Percentiles rank a stretch among this genome's conserved stretches.
Conservation (phyloP, 2,329 filamentous ascomycete species). For the Zarea fungicola region DNA sequence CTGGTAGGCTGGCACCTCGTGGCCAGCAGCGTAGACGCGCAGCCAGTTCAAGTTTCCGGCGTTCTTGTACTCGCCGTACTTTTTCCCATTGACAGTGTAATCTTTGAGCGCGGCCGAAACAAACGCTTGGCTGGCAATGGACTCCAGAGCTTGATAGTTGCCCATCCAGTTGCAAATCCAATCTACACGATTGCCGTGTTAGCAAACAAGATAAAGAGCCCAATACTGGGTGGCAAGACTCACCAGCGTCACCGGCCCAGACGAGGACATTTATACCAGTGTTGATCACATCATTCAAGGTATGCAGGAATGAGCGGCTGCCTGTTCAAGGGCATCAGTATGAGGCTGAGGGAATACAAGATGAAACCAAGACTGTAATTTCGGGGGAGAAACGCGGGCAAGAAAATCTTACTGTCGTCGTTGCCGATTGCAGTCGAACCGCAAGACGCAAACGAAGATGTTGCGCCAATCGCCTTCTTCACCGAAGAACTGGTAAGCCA, state of each 20-base stretch:
- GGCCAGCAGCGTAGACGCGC: slow-evolving; percentile 41
- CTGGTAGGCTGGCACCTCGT: slow-evolving; percentile 25
- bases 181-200: slow-evolving; percentile 27
- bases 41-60: slow-evolving; percentile 45
- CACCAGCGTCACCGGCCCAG: slow-evolving; percentile 50
- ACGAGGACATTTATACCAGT: slow-evolving; percentile 44
- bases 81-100: slow-evolving; percentile 44
- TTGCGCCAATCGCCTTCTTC: slow-evolving; percentile 40
- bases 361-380: too few species aligned
- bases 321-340: slow-evolving; percentile 19
- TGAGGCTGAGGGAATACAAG: too few species aligned
- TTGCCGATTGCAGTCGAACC: background rate
- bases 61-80: slow-evolving; percentile 46
- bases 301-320: slow-evolving; percentile 38
- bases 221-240: slow-evolving; percentile 13
- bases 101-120: slow-evolving; percentile 35
- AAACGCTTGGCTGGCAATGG: slow-evolving; percentile 36
- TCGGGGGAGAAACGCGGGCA: too few species aligned
- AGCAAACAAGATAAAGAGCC: background rate
- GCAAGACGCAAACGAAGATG: background rate
- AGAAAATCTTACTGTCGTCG: background rate
- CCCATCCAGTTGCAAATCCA: slow-evolving; percentile 56
- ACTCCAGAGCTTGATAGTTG: slow-evolving; percentile 40
- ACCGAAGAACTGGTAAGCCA: slow-evolving; percentile 36
- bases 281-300: slow-evolving; percentile 40